Evolutionary conservation across 1,139 yeast species (phyloP).

Genomic region (Dujonia santamariae): DNA sequence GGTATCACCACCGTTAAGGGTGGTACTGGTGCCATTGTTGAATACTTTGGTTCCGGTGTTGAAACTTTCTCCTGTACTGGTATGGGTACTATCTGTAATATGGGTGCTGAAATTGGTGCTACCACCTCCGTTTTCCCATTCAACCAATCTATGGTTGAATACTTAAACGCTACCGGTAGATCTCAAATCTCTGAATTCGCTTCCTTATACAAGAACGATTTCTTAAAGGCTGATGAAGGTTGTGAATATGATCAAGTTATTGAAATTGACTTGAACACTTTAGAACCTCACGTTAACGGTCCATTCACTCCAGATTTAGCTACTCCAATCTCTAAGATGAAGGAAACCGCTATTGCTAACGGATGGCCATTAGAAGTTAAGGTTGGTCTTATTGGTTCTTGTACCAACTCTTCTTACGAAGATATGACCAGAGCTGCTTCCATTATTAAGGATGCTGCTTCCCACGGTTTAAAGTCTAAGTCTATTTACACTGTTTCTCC

Average conservation of each 20-base stretch:
- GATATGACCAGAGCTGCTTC: slow-evolving; percentile 98
- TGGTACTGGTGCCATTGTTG: slow-evolving; percentile 98
- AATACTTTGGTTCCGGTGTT: slow-evolving; percentile 97
- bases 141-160: slow-evolving; percentile 86
- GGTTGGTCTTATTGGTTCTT: slow-evolving; percentile 97
- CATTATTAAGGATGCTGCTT: slow-evolving; percentile 84
- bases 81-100: slow-evolving; percentile 99
- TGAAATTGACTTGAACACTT: slow-evolving; percentile 90
- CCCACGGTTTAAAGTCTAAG: slow-evolving; percentile 89
- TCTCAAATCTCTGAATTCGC: slow-evolving; percentile 81
- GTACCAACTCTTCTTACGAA: slow-evolving; percentile 99
- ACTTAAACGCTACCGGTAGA: slow-evolving; percentile 87
- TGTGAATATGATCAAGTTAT: slow-evolving; percentile 94
- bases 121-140: slow-evolving; percentile 98
- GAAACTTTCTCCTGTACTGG: slow-evolving; percentile 97
- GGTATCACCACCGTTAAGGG: slow-evolving; percentile 98
- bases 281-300: slow-evolving; percentile 98
- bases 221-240: slow-evolving; percentile 88
- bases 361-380: slow-evolving; percentile 94
- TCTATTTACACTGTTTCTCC: slow-evolving; percentile 92
- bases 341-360: slow-evolving; percentile 80
- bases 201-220: slow-evolving; percentile 66
- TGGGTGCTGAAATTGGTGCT: slow-evolving; percentile 99
- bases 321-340: slow-evolving; percentile 92
- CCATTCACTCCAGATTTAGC: slow-evolving; percentile 99